Evolutionary conservation across 2,329 filamentous ascomycete species (phyloP).

Genomic region (Calonectria henricotiae): DNA sequence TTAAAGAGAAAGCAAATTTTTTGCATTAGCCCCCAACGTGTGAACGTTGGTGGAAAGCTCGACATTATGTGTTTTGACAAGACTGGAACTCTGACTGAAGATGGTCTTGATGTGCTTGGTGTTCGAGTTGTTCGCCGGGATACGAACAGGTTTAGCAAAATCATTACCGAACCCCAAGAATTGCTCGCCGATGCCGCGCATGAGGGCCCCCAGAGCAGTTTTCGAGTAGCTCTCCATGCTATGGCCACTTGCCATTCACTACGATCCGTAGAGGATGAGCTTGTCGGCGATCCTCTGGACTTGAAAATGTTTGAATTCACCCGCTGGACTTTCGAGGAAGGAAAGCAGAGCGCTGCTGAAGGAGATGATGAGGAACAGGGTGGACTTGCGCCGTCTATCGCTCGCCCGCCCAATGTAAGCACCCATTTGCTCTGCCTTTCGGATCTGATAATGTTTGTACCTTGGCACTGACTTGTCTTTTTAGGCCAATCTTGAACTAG

Average conservation of each 20-base stretch:
- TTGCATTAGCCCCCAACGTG: conserved; percentile 96
- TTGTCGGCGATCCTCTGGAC: conserved; percentile 94
- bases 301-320: conserved; percentile 99
- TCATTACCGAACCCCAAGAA: conserved; percentile 77
- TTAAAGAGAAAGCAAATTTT: conserved; percentile 94
- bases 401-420: conserved; percentile 79
- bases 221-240: conserved; percentile 82
- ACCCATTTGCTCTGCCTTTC: conserved; percentile 56
- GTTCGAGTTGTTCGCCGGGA: conserved; percentile 82
- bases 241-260: conserved; percentile 99
- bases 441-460: background rate
- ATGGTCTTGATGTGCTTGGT: conserved; percentile 94
- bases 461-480: conserved; percentile 15
- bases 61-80: conserved; percentile 99
- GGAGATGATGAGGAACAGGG: conserved; percentile 82
- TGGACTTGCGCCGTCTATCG: conserved; percentile 88
- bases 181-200: conserved; percentile 67
- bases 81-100: conserved; percentile 97
- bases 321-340: conserved; percentile 92
- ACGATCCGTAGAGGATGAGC: conserved; percentile 86
- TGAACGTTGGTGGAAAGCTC: conserved; percentile 96
- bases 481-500: conserved; percentile 81
- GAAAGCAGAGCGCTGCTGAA: conserved; percentile 77
- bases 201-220: conserved; percentile 55
- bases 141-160: conserved; percentile 79